Evolutionary conservation across 1,284 basidiomycete species (phyloP).

Genomic region (Gymnopus androsaceus): DNA sequence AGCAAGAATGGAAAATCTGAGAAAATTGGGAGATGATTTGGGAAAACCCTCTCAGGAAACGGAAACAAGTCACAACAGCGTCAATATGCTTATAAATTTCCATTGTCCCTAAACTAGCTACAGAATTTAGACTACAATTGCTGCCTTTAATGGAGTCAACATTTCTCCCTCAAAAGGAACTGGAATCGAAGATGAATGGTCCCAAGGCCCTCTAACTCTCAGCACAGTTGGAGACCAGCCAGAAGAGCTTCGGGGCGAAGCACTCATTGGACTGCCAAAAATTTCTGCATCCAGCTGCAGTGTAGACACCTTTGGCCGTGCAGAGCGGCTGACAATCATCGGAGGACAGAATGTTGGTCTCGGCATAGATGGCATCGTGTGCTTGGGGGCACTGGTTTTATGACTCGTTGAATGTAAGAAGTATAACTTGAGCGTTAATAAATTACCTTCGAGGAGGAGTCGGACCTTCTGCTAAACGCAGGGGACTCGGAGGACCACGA

Average conservation of each 20-base stretch:
- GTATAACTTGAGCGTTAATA: too few relatives aligned
- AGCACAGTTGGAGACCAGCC: constrained; percentile 13
- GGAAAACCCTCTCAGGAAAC: constrained; percentile 15
- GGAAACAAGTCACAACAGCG: background rate
- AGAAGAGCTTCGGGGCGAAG: background rate
- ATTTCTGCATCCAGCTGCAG: constrained; percentile 12
- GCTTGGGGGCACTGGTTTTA: constrained; percentile 45
- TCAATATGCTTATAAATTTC: too few relatives aligned
- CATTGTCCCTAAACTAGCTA: background rate
- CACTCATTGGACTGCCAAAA: background rate
- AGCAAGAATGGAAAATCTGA: constrained; percentile 31
- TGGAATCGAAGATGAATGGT: constrained; percentile 48
- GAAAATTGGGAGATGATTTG: constrained; percentile 21
- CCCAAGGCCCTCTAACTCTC: constrained; percentile 55
- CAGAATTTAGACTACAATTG: constrained; percentile 28
- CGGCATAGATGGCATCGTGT: constrained; percentile 58
- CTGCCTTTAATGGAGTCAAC: constrained; percentile 49
- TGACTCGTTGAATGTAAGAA: too few relatives aligned
- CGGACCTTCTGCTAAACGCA: constrained; percentile 57
- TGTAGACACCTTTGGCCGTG: constrained; percentile 18
- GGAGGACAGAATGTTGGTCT: constrained; percentile 48
- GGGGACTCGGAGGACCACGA: constrained; percentile 58
- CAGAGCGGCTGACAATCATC: constrained; percentile 26
- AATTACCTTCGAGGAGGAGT: constrained; percentile 51
- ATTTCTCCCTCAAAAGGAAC: constrained; percentile 48